Base-by-base conservation (phyloP, 2,329 filamentous ascomycete genomes). In the Orbilia oligospora region DNA sequence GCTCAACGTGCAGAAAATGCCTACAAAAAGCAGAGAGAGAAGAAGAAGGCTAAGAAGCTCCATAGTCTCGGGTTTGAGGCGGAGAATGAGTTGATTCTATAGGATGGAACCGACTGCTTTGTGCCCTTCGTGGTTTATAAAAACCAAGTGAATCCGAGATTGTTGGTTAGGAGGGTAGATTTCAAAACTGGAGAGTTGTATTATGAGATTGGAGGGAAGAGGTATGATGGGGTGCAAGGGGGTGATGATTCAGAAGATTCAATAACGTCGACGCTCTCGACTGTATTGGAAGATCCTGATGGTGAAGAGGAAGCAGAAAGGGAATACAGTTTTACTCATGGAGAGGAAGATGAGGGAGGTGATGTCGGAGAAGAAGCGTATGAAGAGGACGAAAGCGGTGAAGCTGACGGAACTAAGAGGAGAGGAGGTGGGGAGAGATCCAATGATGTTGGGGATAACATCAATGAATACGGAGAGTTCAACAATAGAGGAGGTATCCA, bases 41-140 rank as follows among this genome's bases (percentile, higher is more conserved):
- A 93, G 87, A 87, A 87, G 71, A 89, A 90, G 83, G 84, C 91
- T 79, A 90, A 88, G 86, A 92, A 92, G 85, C 86, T 97, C 76
- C 89, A 90, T 18, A 90, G 89, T 48, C 87, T 96, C 56, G 95
- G 95, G 0, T 97, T 97, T 82, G 94, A 97, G 85, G 92, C 92
- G 30, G 94, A 97, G 86, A 92, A 91, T 81, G 81, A 82, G 69
- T 79, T 82, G 58, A 76, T 78, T 69, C 53, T 78, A 65, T 78
- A 78, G 75, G 16, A 69, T 41, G 22, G 68, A 69, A 48, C 63
- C 68, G 63, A 72, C 63, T 18, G 41, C 38, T 49, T 56, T 33
- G 8, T 55, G 64, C 75, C 75, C 53, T 65, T 64, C 3, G 75
- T 38, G 68, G 63, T 72, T 48, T 78, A 64, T 38, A 56, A 48